Evolutionary conservation across 106 monocot species (phyloP), one percentile per base, ranked within the genome.

Genomic region (Ottelia alismoides): DNA sequence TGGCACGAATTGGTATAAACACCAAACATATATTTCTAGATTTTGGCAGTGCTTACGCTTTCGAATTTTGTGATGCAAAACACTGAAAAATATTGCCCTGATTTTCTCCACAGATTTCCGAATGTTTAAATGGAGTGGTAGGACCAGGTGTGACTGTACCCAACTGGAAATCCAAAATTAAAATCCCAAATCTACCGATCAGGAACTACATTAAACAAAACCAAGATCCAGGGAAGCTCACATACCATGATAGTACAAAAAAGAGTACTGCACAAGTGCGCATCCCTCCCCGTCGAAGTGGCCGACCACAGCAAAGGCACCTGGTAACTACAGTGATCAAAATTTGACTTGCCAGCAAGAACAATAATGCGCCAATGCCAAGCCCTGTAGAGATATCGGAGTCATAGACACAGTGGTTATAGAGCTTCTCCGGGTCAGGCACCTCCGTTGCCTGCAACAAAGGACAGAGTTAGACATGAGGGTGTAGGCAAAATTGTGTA

Each of bases 321-420:
- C 25, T 43, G 58, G 25, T 59, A 35, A 45, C 58, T 3, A n/a
- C 58, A 40, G 27, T 59, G 45, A 59, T 12, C 22, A 59, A 16
- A 2, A 59, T 3, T 26, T 59, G 58, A 45, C 58, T 59, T 19
- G 46, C 14, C 5, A 59, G 9, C 14, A 59, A 26, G 45, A 45
- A 59, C 25, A 59, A 26, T 5, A 59, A 22, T 10, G 58, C 58
- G 35, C 58, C 58, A 26, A 59, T 26, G 1, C 58, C 58, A 4
- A 45, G 22, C 25, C 58, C 58, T 40, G 58, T 59, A 26, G 58
- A 20, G 14, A 59, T 59, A 18, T 59, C 58, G 12, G 58, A 59
- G 16, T 59, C 45, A 45, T 59, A 59, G 22, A 59, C 58, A 45
- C 58, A 59, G 58, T 59, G 46, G 45, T 20, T 25, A 45, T 59